Conservation (phyloP, 352 stramenopile genomes). For the Phytopythium sindhum region DNA sequence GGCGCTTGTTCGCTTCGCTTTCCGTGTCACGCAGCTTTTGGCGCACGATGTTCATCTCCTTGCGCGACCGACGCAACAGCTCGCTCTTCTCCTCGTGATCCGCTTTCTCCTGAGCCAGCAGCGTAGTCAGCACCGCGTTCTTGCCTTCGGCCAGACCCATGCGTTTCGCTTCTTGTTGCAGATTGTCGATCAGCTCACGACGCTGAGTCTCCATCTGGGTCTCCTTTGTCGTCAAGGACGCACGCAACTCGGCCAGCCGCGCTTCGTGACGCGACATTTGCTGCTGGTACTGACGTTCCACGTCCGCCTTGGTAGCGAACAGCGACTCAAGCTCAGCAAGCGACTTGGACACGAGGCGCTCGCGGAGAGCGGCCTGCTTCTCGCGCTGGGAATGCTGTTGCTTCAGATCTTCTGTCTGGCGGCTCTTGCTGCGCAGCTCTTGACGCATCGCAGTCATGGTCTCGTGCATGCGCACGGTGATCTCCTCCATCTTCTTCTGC, state of each 20-base stretch:
- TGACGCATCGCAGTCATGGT: constrained; percentile 37
- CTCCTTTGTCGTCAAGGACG: constrained; percentile 38
- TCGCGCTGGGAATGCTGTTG: constrained; percentile 16
- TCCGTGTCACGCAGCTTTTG: constrained; percentile 57
- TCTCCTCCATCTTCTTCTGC: constrained; percentile 57
- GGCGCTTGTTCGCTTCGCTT: constrained; percentile 54
- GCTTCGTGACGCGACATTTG: constrained; percentile 11
- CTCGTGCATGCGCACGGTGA: constrained; percentile 36
- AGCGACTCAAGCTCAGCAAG: constrained; percentile 48
- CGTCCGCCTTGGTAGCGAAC: constrained; percentile 32
- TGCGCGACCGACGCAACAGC: constrained; percentile 44
- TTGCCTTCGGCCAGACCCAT: constrained; percentile 64
- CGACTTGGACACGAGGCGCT: constrained; percentile 38
- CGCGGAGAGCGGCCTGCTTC: constrained; percentile 24
- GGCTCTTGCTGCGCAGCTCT: constrained; percentile 29
- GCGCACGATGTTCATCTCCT: constrained; percentile 51
- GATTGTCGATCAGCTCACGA: constrained; percentile 44
- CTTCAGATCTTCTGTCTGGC: constrained; percentile 30
- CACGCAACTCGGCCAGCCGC: constrained; percentile 43
- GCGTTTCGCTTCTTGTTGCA: constrained; percentile 62
- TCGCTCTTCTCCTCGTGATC: constrained; percentile 58
- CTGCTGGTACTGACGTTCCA: constrained; percentile 45
- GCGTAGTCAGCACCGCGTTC: constrained; percentile 48
- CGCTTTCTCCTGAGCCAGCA: constrained; percentile 56
- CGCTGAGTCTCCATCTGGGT: constrained; percentile 48